phyloP scores from a whole-genome alignment of 2,329 filamentous ascomycete species.

The Teratosphaeriaceae sp. region DNA sequence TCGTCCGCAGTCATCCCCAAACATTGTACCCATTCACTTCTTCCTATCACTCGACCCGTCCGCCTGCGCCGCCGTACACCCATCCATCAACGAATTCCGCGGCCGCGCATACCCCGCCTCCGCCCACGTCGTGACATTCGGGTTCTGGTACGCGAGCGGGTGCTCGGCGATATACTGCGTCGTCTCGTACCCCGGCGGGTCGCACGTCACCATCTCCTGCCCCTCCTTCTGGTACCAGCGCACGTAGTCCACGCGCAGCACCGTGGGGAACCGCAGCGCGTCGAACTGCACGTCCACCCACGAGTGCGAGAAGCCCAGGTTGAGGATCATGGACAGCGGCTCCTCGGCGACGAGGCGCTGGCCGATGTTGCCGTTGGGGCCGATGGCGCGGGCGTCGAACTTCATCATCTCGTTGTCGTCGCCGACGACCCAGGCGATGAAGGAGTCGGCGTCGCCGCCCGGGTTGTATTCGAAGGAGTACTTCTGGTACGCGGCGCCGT shows the following conservation, averaged over 20 bases:
- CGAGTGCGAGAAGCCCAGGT: conserved; percentile 45
- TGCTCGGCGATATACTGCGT: conserved; percentile 46
- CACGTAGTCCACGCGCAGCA: conserved; percentile 51
- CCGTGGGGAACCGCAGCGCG: conserved; percentile 42
- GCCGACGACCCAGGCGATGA: conserved; percentile 49
- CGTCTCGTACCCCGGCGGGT: conserved; percentile 48
- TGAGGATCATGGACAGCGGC: conserved; percentile 49
- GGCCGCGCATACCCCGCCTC: conserved; percentile 35
- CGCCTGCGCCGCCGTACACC: conserved; percentile 22
- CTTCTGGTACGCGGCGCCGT: conserved; percentile 47
- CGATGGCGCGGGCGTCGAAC: conserved; percentile 46
- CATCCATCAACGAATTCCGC: conserved; percentile 38
- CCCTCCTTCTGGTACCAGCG: conserved; percentile 48
- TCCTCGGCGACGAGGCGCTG: conserved; percentile 45
- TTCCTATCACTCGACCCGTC: neutral
- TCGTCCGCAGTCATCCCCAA: neutral
- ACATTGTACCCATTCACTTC: neutral
- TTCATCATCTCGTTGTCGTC: conserved; percentile 43
- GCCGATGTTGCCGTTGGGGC: conserved; percentile 48
- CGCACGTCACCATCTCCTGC: conserved; percentile 45
- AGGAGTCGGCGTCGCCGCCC: conserved; percentile 38
- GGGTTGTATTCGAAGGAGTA: conserved; percentile 51
- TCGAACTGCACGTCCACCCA: conserved; percentile 45
- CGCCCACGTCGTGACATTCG: conserved; percentile 44
- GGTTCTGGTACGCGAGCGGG: conserved; percentile 42